These are phyloP conservation scores for Stephania japonica DNA, from an alignment of 164 flowering plant species.

Conservation along the genomic window DNA sequence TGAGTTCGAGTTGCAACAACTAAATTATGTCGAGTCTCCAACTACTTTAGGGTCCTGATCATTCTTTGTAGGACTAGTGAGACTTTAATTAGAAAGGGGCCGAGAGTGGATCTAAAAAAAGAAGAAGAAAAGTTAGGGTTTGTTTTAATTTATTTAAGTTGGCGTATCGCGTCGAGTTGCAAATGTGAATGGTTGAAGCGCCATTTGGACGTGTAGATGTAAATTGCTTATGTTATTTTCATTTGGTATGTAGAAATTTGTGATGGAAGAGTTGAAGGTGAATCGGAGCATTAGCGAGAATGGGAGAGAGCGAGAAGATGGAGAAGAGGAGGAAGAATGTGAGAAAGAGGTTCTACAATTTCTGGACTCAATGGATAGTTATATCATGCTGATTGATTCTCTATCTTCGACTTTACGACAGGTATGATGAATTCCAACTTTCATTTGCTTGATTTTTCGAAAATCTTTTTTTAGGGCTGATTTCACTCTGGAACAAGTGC, in stretches of 20 bases:
- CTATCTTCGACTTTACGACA: conserved; percentile 33
- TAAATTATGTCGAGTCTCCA: no score
- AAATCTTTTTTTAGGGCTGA: background rate
- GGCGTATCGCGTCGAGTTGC: background rate
- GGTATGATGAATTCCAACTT: background rate
- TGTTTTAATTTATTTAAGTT: background rate
- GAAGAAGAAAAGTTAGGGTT: no score
- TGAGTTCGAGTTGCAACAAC: no score
- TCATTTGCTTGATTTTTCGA: background rate
- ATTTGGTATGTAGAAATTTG: background rate
- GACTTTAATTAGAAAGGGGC: no score
- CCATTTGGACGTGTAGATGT: no score
- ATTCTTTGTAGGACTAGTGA: no score
- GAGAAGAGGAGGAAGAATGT: conserved; percentile 7
- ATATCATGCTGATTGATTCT: conserved; percentile 39
- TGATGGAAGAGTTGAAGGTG: conserved; percentile 9
- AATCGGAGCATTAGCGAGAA: background rate
- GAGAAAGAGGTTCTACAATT: conserved; percentile 33
- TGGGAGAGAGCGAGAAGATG: background rate
- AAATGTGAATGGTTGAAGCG: background rate
- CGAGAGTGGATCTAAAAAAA: no score
- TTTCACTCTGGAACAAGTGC: background rate
- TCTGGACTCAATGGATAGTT: conserved; percentile 48
- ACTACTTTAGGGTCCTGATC: no score
- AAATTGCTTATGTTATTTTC: background rate